Percentiles rank a stretch among this genome's conserved stretches.
Conservation (phyloP, 192 early-diverging fungal genomes). For the Entomortierella lignicola region DNA sequence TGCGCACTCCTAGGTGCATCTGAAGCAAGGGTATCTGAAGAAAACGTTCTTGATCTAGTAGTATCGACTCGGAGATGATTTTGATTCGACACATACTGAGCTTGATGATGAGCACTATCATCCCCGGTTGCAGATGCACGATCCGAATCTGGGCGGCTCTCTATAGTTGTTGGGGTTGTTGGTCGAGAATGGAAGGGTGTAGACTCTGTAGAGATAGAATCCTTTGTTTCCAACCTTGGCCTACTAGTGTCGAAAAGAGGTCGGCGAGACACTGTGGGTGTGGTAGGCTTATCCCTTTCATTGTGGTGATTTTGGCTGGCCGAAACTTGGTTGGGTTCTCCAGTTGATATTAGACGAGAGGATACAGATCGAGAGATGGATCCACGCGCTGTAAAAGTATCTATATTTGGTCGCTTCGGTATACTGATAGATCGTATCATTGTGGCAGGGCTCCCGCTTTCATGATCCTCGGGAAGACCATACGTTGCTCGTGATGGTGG, state of each 20-base stretch:
- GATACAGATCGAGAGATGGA: constrained; percentile 26
- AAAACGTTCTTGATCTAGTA: constrained; percentile 20
- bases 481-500: constrained; percentile 11
- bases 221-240: constrained; percentile 41
- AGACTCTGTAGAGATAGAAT: constrained; percentile 37
- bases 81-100: constrained; percentile 6
- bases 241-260: constrained; percentile 33
- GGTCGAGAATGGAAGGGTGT: constrained; percentile 38
- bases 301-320: constrained; percentile 12
- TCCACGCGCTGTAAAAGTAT: constrained; percentile 28
- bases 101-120: constrained; percentile 8
- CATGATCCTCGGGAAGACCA: constrained; percentile 39
- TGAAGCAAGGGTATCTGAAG: constrained; percentile 26
- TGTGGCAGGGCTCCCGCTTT: constrained; percentile 48
- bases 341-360: constrained; percentile 33
- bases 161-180: constrained; percentile 44
- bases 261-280: constrained; percentile 14
- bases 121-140: constrained; percentile 21
- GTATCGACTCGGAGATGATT: constrained; percentile 38
- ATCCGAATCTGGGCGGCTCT: constrained; percentile 42
- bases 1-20: constrained; percentile 16
- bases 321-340: constrained; percentile 29
- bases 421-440: constrained; percentile 51
- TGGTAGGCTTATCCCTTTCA: constrained; percentile 13
- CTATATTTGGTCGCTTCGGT: constrained; percentile 44